Evolutionary conservation across 2,329 filamentous ascomycete species (phyloP), one percentile per base, ranked within the genome.

Genomic region (Lecanicillium sp.): DNA sequence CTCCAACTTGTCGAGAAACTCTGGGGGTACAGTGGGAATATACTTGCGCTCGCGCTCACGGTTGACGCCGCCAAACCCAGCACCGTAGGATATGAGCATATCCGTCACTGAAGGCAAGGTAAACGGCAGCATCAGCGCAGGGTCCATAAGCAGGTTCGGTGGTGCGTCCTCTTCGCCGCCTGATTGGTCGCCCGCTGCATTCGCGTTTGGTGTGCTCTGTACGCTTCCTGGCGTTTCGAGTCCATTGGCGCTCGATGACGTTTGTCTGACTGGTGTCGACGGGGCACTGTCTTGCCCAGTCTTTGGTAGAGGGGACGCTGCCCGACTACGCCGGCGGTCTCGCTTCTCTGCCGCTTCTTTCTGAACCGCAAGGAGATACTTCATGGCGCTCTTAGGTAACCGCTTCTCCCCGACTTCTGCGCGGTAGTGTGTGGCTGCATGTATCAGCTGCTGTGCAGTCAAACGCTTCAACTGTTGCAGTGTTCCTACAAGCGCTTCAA

Each of bases 361-460:
- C 55, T 95, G 84, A 33, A 95, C 72, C 16, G 83, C 79, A 33
- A 83, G 64, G 16, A 98, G 75, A 53, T 94, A 94, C 54, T 90
- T 92, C 63, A 86, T 79, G 3, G 88, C 88, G 50, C 80, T 85
- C 60, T 95, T 95, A 1, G 85, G 83, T 2, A 98, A 67, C 0
- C 84, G 81, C 60, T 94, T 95, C 64, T 98, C 92, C 19, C 90
- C 92, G 1, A 96, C 92, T 60, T 98, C 92, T 2, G 87, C 81
- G 33, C 92, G 78, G 62, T 98, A 98, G 57, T 94, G 86, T 53
- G 89, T 88, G 32, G 89, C 89, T 8, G 89, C 78, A 56, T 95
- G 92, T 29, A 96, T 79, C 30, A 98, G 72, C 57, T 98, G 92
- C 54, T 88, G 85, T 0, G 88, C 84, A 18, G 80, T 88, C 34